These are phyloP conservation scores for Hemileccinum rubropunctum DNA, from an alignment of 768 basidiomycete genomes.

Conservation along the genomic window DNA sequence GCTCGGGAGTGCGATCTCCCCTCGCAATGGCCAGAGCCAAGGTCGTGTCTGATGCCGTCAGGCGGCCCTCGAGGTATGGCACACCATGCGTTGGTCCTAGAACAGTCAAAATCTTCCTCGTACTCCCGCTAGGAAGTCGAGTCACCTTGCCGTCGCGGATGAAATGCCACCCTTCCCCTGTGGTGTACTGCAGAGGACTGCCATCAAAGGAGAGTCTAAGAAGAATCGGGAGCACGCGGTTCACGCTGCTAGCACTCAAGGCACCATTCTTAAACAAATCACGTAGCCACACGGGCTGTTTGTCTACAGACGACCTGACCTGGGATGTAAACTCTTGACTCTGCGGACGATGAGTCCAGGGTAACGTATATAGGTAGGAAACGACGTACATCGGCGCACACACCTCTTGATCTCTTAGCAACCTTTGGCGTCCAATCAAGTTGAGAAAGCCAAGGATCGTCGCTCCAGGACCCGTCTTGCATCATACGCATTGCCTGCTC, in stretches of 20 bases:
- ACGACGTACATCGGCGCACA: conserved; percentile 34
- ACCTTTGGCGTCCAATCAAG: conserved; percentile 94
- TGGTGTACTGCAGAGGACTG: conserved; percentile 53
- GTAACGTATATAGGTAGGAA: background rate
- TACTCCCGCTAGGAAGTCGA: conserved; percentile 43
- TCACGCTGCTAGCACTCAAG: conserved; percentile 33
- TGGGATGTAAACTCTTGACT: background rate
- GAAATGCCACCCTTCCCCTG: conserved; percentile 69
- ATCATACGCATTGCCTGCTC: conserved; percentile 50
- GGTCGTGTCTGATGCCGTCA: conserved; percentile 40
- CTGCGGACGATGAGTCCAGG: conserved; percentile 5
- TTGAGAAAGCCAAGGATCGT: conserved; percentile 83
- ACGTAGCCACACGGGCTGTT: conserved; percentile 57
- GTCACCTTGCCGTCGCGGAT: conserved; percentile 28
- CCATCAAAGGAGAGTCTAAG: conserved; percentile 61
- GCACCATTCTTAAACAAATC: conserved; percentile 45
- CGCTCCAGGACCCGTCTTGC: conserved; percentile 54
- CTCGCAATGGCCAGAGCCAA: conserved; percentile 48
- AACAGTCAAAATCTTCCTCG: conserved; percentile 42
- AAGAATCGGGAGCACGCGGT: conserved; percentile 64
- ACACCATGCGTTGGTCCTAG: conserved; percentile 48
- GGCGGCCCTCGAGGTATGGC: conserved; percentile 41
- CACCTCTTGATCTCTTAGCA: conserved; percentile 64
- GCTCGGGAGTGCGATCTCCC: conserved; percentile 37
- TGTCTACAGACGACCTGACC: background rate